These are phyloP conservation scores for Taphrina wiesneri DNA, from an alignment of 1,139 yeast species.

Conservation along the genomic window DNA sequence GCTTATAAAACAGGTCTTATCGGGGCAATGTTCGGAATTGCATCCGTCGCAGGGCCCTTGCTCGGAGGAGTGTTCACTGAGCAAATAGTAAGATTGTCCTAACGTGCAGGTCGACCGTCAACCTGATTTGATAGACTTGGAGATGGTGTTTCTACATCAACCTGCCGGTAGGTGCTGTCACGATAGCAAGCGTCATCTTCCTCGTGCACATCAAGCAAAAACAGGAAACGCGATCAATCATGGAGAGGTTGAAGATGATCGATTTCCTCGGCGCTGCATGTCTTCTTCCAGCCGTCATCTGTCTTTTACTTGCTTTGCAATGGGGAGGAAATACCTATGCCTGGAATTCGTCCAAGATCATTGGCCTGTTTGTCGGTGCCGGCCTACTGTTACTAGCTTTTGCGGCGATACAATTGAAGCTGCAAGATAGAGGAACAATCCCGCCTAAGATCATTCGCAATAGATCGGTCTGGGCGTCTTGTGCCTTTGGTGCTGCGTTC, in stretches of 20 bases:
- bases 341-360: slow-evolving; percentile 61
- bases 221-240: slow-evolving; percentile 46
- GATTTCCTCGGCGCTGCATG: slow-evolving; percentile 56
- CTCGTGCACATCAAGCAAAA: slow-evolving; percentile 59
- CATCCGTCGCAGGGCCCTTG: slow-evolving; percentile 48
- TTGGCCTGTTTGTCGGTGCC: slow-evolving; percentile 58
- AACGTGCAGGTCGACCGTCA: background rate
- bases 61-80: slow-evolving; percentile 68
- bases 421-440: slow-evolving; percentile 54
- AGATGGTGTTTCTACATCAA: slow-evolving; percentile 78
- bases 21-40: slow-evolving; percentile 1
- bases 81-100: slow-evolving; percentile 46
- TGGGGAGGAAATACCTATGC: slow-evolving; percentile 54
- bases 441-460: slow-evolving; percentile 50
- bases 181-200: slow-evolving; percentile 51
- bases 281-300: slow-evolving; percentile 50
- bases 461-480: slow-evolving; percentile 50
- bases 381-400: slow-evolving; percentile 51
- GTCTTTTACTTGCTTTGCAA: slow-evolving; percentile 55
- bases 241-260: slow-evolving; percentile 49
- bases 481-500: slow-evolving; percentile 48
- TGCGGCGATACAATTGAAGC: slow-evolving; percentile 53
- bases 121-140: slow-evolving; percentile 52
- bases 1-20: slow-evolving; percentile 1
- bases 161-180: slow-evolving; percentile 66